phyloP scores from a whole-genome alignment of 352 stramenopile species.

The Nothophytophthora sp. region DNA sequence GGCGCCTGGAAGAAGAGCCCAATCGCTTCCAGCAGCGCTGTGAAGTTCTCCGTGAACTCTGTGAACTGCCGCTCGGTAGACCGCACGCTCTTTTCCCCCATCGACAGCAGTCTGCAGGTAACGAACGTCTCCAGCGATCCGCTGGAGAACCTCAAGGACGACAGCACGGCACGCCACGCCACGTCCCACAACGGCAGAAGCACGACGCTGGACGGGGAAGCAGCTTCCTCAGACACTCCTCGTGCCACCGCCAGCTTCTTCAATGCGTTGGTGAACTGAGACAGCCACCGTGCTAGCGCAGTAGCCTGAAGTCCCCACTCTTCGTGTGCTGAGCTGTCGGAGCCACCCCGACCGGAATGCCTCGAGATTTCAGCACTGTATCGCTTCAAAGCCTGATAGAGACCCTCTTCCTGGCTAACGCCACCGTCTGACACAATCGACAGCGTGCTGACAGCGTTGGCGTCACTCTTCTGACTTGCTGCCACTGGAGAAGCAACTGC shows the following conservation, averaged over 20 bases:
- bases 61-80: constrained; percentile 7
- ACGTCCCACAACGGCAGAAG: constrained; percentile 35
- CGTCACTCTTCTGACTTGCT: too few species aligned
- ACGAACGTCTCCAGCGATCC: constrained; percentile 15
- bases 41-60: constrained; percentile 5
- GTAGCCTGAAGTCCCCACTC: constrained; percentile 17
- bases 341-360: background rate
- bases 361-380: constrained; percentile 15
- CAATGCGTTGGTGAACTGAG: constrained; percentile 11
- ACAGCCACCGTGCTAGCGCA: constrained; percentile 9
- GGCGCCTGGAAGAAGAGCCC: background rate
- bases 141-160: constrained; percentile 20
- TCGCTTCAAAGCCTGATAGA: constrained; percentile 19
- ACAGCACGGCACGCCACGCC: constrained; percentile 28
- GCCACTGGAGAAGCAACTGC: too few species aligned
- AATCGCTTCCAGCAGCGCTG: constrained; percentile 8
- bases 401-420: constrained; percentile 1
- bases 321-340: constrained; percentile 1
- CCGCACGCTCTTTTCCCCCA: constrained; percentile 8
- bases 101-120: constrained; percentile 10
- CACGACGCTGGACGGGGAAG: constrained; percentile 6
- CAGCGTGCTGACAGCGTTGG: too few species aligned
- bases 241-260: constrained; percentile 4
- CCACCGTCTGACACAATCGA: too few species aligned
- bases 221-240: constrained; percentile 1